Base-by-base conservation (phyloP, 345 rosid genomes). In the Anacardium occidentale region DNA sequence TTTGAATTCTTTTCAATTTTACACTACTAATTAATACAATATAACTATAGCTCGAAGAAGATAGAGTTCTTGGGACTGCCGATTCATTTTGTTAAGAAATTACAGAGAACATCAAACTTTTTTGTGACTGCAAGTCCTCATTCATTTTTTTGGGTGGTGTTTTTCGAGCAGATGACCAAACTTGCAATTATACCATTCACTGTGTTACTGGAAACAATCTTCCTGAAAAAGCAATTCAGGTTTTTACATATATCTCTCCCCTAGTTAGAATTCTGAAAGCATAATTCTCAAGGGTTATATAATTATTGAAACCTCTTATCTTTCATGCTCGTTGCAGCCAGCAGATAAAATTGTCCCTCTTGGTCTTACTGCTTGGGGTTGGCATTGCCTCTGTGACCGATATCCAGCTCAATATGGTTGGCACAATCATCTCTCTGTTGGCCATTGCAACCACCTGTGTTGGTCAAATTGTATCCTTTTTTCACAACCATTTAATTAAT, bases 161-260 rank as follows among this genome's bases (percentile, higher is more conserved):
- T 29, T 29, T 29, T 29, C 3, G 1, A 74, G 70, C 89, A 92
- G 98, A 95, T 95, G 99, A 95, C 99, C n/a, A 95, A 95, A 76
- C 93, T 95, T 78, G 97, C 99, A 64, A 95, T 95, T 71, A 95
- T 95, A 64, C 99, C 99, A 62, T 95, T 95, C 87, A 95, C 99
- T 52, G 98, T 95, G 10, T 68, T 92, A 63, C 72, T 95, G 84
- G 99, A 95, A 86, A 95, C 99, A 37, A 66, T 95, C 66, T 95
- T 95, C 84, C 78, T 92, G 34, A 91, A 92, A 64, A 95, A 92
- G 82, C 89, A 90, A 74, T 95, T 95, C 84, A 95, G 99, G 99
- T 29, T 29, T 29, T 29, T 3, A 29, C 3, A 29, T 29, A 29
- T 29, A 1, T 29, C 32, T 29, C 32, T 29, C 32, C 32, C 32